These are phyloP conservation scores for Penstemon eatonii DNA, from an alignment of 257 asterid genomes.

Conservation along the genomic window DNA sequence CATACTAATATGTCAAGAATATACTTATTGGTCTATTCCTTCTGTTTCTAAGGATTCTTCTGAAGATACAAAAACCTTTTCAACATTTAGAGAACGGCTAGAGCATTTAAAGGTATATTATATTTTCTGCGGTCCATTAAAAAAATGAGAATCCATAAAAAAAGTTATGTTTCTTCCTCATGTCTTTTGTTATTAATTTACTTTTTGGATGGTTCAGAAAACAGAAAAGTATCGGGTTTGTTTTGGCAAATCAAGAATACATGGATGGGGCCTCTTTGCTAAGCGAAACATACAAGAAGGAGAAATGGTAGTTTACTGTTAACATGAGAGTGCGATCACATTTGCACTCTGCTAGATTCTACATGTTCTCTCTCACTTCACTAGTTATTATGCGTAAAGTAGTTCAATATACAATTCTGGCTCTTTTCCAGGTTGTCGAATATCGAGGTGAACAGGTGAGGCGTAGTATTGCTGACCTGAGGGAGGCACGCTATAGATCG, in stretches of 20 bases:
- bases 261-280: constrained; percentile 99
- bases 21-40: constrained; percentile 24
- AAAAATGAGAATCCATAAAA: neutral
- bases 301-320: constrained; percentile 64
- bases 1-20: neutral
- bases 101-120: constrained; percentile 61
- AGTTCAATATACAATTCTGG: constrained; percentile 12
- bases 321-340: neutral
- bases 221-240: constrained; percentile 74
- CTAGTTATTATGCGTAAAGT: constrained; percentile 16
- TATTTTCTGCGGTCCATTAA: constrained; percentile 23
- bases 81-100: constrained; percentile 74
- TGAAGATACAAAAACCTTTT: constrained; percentile 47
- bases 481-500: constrained; percentile 70
- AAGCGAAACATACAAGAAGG: constrained; percentile 83
- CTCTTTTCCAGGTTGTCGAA: constrained; percentile 71
- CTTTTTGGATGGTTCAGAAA: constrained; percentile 48
- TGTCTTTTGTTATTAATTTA: constrained; percentile 20
- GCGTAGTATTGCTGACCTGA: constrained; percentile 80
- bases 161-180: neutral
- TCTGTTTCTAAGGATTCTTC: constrained; percentile 43
- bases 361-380: neutral
- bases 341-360: constrained; percentile 13
- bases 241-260: constrained; percentile 96
- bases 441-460: constrained; percentile 93